Conservation (phyloP, 305 asterid genomes). For the Euphrasia arctica region DNA sequence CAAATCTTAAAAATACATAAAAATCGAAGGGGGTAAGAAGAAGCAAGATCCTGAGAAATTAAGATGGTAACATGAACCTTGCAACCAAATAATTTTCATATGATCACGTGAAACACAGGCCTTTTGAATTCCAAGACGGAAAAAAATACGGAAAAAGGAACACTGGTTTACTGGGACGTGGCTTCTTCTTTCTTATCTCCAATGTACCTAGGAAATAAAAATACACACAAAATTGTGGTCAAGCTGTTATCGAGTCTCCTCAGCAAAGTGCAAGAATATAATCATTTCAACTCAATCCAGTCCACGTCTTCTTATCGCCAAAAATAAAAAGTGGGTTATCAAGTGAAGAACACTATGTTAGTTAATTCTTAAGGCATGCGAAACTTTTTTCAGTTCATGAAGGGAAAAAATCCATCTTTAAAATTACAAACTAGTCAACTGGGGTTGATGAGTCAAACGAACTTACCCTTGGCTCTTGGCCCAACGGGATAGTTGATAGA, state of each 20-base stretch:
- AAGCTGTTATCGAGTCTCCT: background rate
- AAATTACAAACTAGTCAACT: no score
- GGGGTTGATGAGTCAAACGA: background rate
- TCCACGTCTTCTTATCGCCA: background rate
- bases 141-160: background rate
- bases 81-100: background rate
- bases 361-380: background rate
- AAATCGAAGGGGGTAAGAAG: background rate
- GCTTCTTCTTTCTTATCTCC: conserved; percentile 38
- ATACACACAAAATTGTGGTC: background rate
- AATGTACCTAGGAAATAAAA: conserved; percentile 32
- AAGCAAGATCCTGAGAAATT: background rate
- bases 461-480: conserved; percentile 68
- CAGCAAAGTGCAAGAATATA: background rate
- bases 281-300: background rate
- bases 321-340: background rate
- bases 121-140: background rate
- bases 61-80: background rate
- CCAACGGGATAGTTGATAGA: conserved; percentile 72
- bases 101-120: background rate
- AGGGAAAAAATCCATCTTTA: background rate
- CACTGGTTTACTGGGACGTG: conserved; percentile 18
- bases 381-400: background rate
- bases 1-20: background rate
- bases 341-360: background rate